These are phyloP conservation scores for Isabelozyma pseudorhagii DNA, from an alignment of 805 yeast genomes.

Conservation along the genomic window DNA sequence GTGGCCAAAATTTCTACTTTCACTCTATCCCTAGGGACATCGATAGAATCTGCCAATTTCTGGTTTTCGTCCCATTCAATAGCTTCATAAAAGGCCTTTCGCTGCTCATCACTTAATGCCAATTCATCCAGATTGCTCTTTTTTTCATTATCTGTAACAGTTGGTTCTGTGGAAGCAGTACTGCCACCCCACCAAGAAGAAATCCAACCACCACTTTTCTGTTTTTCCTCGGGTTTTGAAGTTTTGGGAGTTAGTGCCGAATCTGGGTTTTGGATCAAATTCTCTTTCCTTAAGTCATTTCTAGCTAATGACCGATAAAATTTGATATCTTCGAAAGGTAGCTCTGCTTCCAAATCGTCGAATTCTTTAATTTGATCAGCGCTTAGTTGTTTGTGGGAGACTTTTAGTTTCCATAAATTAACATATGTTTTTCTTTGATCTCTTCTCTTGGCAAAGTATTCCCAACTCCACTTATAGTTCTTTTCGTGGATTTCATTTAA, in stretches of 20 bases:
- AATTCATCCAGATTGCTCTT: conserved; percentile 4
- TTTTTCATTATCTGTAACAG: conserved; percentile 36
- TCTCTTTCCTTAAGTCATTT: conserved; percentile 59
- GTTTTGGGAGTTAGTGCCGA: conserved; percentile 5
- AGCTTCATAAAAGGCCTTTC: conserved; percentile 86
- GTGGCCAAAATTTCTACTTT: conserved; percentile 65
- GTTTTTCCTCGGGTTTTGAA: conserved; percentile 15
- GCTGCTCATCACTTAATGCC: conserved; percentile 74
- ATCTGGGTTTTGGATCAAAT: conserved; percentile 12
- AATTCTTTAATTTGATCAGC: conserved; percentile 37
- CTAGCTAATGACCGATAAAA: conserved; percentile 82
- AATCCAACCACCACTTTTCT: conserved; percentile 54
- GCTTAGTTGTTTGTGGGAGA: conserved; percentile 31
- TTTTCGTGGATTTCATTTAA: conserved; percentile 76
- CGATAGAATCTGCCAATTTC: conserved; percentile 45
- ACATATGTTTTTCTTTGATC: conserved; percentile 71
- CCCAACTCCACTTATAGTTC: conserved; percentile 89
- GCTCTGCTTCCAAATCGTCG: conserved; percentile 51
- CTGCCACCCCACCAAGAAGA: conserved; percentile 63
- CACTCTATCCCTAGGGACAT: conserved; percentile 71
- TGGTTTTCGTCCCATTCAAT: conserved; percentile 81
- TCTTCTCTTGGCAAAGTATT: conserved; percentile 62
- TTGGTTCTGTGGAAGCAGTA: conserved; percentile 19
- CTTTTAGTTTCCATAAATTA: conserved; percentile 59
- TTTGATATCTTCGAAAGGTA: conserved; percentile 75